Base-by-base conservation (phyloP, 495 filamentous ascomycete genomes). In the Corynascus novoguineensis region DNA sequence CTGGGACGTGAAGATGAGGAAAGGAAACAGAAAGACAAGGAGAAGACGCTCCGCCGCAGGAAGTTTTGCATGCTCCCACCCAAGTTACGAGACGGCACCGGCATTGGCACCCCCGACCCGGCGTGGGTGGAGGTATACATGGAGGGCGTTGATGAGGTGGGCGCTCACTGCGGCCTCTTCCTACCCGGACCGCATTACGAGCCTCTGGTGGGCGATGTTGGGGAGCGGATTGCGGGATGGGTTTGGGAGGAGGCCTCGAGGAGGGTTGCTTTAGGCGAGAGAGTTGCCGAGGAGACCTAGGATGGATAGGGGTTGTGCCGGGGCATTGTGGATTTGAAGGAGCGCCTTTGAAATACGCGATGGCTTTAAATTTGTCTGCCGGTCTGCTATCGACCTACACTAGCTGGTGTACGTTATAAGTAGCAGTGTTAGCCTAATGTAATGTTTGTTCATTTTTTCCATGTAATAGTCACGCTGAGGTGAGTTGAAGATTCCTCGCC, bases 91-190 rank as follows among this genome's bases (percentile, higher is more conserved):
- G 51, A 35, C 31, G 2, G 48, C 17, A 56, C 64, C 50, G 74
- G 81, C 10, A 53, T 67, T 49, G 64, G 42, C 46, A 29, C 7
- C 9, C 28, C 71, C 5, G 88, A 95, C 65, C 66, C 81, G 29
- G 79, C 81, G 45, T 96, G 91, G 91, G 70, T 86, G 4, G 77
- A 83, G 32, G 76, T 96, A 0, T 84, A 81, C 64, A 92, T 96
- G 86, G 79, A 84, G 29, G 83, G 83, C 34, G 85, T 92, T 46
- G 89, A 95, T 64, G 88, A 95, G 64, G 88, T 96, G 4, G 83
- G 79, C 8, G 91, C 91, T 4, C 91, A 96, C 68, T 90, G 87
- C 50, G 85, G 88, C 3, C 72, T 96, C 54, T 96, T 96, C 68
- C 82, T 89, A 38, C 73, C 81, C 0, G 80, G 78, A 0, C 75